Evolutionary conservation across 2,329 filamentous ascomycete genomes (phyloP).

Genomic region (Amylocarpus encephaloides): DNA sequence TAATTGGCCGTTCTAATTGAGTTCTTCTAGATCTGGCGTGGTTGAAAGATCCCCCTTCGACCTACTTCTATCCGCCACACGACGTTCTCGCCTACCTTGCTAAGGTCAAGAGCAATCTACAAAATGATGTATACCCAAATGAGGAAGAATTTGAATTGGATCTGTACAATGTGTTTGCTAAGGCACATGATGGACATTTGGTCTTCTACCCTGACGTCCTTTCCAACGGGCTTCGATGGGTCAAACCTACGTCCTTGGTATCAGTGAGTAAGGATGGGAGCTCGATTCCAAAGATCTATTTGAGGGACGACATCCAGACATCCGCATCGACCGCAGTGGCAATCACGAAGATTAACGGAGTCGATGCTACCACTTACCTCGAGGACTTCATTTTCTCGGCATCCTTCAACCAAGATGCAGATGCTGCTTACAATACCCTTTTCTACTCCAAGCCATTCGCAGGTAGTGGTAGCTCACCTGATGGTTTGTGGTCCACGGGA

Average conservation of each 20-base stretch:
- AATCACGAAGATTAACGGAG: conserved; percentile 50
- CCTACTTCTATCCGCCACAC: conserved; percentile 42
- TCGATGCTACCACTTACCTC: conserved; percentile 44
- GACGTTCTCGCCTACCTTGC: conserved; percentile 44
- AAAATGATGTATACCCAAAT: conserved; percentile 38
- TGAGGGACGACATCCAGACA: conserved; percentile 41
- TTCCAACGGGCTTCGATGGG: conserved; percentile 44
- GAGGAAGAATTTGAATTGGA: conserved; percentile 51
- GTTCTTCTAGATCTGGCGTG: conserved; percentile 22
- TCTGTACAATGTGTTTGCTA: conserved; percentile 46
- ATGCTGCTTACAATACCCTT: conserved; percentile 38
- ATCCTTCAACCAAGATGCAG: conserved; percentile 35
- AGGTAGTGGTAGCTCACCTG: conserved; percentile 13
- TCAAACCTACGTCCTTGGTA: conserved; percentile 44
- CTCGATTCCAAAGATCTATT: conserved; percentile 51
- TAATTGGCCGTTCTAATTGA: not conserved
- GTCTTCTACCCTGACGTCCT: conserved; percentile 44
- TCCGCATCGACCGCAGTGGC: conserved; percentile 39
- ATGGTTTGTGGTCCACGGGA: conserved; percentile 34
- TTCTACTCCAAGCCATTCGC: conserved; percentile 33
- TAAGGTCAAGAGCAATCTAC: conserved; percentile 39
- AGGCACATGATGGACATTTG: conserved; percentile 61
- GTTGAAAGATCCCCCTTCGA: conserved; percentile 44
- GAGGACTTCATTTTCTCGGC: conserved; percentile 37
- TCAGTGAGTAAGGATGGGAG: conserved; percentile 56